phyloP scores from a whole-genome alignment of 495 filamentous ascomycete species.

The Aspergillus homomorphus region DNA sequence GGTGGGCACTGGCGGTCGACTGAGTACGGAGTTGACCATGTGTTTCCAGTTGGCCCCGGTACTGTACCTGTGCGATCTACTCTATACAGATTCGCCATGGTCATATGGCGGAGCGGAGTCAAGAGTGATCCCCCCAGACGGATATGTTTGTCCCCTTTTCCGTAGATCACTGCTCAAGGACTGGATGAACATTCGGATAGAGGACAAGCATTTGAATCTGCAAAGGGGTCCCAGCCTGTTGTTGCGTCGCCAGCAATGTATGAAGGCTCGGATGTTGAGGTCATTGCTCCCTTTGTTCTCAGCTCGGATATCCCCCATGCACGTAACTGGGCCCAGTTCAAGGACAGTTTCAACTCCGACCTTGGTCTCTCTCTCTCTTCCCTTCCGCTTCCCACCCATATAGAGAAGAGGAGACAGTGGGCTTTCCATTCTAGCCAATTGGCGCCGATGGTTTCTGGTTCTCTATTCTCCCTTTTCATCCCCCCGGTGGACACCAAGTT shows the following conservation, averaged over 20 bases:
- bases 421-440: not conserved
- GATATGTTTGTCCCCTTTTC: no score
- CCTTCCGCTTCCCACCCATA: not conserved
- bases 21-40: not conserved
- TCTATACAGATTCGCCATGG: not conserved
- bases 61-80: not conserved
- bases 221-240: not conserved
- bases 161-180: no score
- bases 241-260: not conserved
- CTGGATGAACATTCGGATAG: no score
- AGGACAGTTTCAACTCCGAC: not conserved
- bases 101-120: not conserved
- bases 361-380: not conserved
- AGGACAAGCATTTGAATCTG: not conserved
- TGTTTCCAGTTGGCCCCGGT: not conserved
- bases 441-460: not conserved
- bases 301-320: not conserved
- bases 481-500: not conserved
- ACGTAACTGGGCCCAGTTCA: not conserved
- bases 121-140: not conserved
- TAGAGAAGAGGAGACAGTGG: not conserved
- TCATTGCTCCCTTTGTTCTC: conserved; percentile 6
- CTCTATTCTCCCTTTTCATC: not conserved
- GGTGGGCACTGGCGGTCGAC: not conserved
- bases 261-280: conserved; percentile 1